These are phyloP conservation scores for Wilcoxina mikolae DNA, from an alignment of 495 filamentous ascomycete species.

Conservation along the genomic window DNA sequence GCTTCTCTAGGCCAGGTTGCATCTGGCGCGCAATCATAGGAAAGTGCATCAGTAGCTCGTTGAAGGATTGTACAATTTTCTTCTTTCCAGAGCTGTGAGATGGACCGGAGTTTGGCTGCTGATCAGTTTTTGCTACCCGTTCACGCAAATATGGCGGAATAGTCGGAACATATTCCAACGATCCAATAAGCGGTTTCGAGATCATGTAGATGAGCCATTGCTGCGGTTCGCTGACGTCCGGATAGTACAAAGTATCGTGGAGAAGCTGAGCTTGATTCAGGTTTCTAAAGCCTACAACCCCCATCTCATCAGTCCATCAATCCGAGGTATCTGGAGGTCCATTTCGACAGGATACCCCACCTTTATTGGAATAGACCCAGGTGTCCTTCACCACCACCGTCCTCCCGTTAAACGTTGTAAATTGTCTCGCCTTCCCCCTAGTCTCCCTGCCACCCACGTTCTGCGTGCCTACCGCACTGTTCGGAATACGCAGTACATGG, in stretches of 20 bases:
- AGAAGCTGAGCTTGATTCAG: constrained; percentile 82
- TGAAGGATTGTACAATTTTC: constrained; percentile 81
- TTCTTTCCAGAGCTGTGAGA: constrained; percentile 38
- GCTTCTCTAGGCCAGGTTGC: constrained; percentile 76
- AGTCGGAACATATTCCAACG: constrained; percentile 49
- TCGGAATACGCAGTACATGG: constrained; percentile 81
- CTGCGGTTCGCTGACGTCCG: constrained; percentile 58
- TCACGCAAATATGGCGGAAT: constrained; percentile 22
- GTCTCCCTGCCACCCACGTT: constrained; percentile 58
- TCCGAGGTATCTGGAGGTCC: background rate
- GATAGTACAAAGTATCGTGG: constrained; percentile 74
- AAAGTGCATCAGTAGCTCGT: constrained; percentile 79
- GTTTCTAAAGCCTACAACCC: constrained; percentile 70
- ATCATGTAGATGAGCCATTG: constrained; percentile 98
- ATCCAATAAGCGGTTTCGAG: constrained; percentile 75
- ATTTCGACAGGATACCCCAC: constrained; percentile 35
- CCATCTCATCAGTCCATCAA: constrained; percentile 20
- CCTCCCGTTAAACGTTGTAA: constrained; percentile 78
- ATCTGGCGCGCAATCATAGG: constrained; percentile 96
- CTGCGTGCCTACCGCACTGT: constrained; percentile 38
- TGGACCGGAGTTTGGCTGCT: constrained; percentile 4
- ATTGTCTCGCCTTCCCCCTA: constrained; percentile 83
- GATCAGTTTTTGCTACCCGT: constrained; percentile 6
- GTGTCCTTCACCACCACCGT: constrained; percentile 91
- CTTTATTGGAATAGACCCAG: constrained; percentile 90